Percentiles rank a stretch among this genome's conserved stretches.
These are phyloP conservation scores for Zizania latifolia DNA, from an alignment of 176 grass and related monocot genomes.

Conservation along the genomic window DNA sequence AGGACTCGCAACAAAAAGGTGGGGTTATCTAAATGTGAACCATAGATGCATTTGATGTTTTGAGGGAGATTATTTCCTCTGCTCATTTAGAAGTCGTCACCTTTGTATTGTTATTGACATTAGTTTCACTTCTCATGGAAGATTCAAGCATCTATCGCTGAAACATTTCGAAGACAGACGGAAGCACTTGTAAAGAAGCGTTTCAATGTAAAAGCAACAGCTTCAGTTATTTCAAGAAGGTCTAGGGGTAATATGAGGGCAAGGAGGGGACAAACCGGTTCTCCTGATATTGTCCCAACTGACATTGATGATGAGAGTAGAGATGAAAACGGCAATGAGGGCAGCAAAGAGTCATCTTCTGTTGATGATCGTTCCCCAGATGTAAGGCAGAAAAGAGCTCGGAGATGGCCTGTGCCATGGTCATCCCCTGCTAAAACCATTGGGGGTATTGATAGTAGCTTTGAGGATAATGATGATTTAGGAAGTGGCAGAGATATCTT, in stretches of 20 bases:
- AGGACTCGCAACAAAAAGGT: constrained; percentile 72
- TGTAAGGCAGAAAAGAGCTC: constrained; percentile 47
- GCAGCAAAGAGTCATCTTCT: constrained; percentile 47
- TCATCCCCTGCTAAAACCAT: constrained; percentile 47
- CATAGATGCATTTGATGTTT: neutral
- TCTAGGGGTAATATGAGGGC: constrained; percentile 42
- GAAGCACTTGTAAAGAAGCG: constrained; percentile 56
- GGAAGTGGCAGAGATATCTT: constrained; percentile 52
- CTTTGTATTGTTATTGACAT: too few species aligned
- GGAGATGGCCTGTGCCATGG: constrained; percentile 45
- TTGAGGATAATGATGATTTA: constrained; percentile 52
- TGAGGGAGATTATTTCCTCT: neutral
- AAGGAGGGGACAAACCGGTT: constrained; percentile 42
- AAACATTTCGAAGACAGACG: constrained; percentile 59
- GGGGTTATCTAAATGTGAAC: neutral
- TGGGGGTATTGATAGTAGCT: constrained; percentile 32
- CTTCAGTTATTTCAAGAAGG: constrained; percentile 28
- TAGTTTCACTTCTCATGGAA: neutral
- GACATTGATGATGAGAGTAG: constrained; percentile 60
- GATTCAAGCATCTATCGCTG: constrained; percentile 85
- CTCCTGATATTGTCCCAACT: constrained; percentile 27
- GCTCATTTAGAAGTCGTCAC: too few species aligned
- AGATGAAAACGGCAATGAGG: constrained; percentile 63
- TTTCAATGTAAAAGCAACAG: neutral
- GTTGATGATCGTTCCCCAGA: constrained; percentile 56